phyloP scores from a whole-genome alignment of 1,284 basidiomycete species.

The Naganishia liquefaciens region DNA sequence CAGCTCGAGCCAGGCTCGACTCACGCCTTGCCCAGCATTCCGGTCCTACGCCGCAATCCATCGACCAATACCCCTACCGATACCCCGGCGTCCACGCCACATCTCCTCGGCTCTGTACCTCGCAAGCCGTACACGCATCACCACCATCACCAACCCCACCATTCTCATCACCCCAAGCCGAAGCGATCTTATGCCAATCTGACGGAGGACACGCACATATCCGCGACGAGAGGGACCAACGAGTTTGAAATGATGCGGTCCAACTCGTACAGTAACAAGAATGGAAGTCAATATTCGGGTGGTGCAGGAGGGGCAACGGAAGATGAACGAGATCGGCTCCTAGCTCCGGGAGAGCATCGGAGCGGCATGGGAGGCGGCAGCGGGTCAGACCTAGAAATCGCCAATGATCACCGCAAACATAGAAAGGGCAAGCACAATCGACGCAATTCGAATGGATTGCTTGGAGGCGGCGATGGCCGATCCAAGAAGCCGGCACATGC shows the following conservation, averaged over 20 bases:
- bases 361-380: conserved; percentile 17
- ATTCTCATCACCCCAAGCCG: not conserved
- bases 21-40: conserved; percentile 16
- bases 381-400: conserved; percentile 22
- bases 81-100: conserved; percentile 1
- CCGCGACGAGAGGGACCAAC: not conserved
- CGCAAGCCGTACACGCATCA: conserved; percentile 1
- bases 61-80: conserved; percentile 11
- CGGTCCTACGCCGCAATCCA: conserved; percentile 23
- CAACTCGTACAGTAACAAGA: conserved; percentile 20
- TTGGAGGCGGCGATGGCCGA: not conserved
- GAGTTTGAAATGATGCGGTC: conserved; percentile 25
- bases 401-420: conserved; percentile 19
- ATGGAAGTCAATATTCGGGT: conserved; percentile 15
- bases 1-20: not conserved
- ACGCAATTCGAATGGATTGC: conserved; percentile 23
- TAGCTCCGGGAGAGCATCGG: conserved; percentile 13
- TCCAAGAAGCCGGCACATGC: not conserved
- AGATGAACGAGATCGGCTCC: conserved; percentile 10
- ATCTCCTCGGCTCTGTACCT: not conserved
- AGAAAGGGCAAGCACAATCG: conserved; percentile 21
- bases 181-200: conserved; percentile 20
- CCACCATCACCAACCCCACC: conserved; percentile 3
- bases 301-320: conserved; percentile 14
- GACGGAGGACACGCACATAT: not conserved